These are phyloP conservation scores for Cytauxzoon felis DNA, from an alignment of 169 alveolate genomes.

Conservation along the genomic window DNA sequence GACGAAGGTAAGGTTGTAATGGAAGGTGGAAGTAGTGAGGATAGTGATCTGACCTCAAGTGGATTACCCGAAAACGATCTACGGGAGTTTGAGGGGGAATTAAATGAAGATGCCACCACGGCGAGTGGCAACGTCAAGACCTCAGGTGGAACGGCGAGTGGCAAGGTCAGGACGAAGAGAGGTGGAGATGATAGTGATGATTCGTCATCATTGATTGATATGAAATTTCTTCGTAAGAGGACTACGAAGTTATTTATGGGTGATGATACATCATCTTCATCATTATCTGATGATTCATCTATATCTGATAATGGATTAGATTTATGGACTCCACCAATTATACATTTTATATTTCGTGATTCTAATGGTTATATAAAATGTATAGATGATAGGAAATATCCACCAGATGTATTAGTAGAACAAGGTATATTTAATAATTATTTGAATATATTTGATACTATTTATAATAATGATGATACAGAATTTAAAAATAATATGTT, in stretches of 20 bases:
- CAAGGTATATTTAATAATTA: conserved; percentile 58
- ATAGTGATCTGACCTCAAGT: conserved; percentile 8
- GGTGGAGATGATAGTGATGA: too few relatives aligned
- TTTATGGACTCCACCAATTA: conserved; percentile 50
- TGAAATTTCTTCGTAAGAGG: not conserved
- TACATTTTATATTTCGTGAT: conserved; percentile 53
- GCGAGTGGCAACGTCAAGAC: too few relatives aligned
- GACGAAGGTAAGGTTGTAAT: not conserved
- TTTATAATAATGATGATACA: conserved; percentile 8
- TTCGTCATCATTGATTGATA: too few relatives aligned
- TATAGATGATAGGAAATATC: conserved; percentile 44
- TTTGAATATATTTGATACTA: conserved; percentile 31
- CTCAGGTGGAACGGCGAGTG: too few relatives aligned
- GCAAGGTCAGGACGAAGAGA: too few relatives aligned
- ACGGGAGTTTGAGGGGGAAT: too few relatives aligned
- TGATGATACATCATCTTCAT: not conserved
- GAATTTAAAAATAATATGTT: conserved; percentile 47
- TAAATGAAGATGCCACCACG: too few relatives aligned
- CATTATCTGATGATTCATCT: conserved; percentile 3
- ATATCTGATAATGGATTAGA: not conserved
- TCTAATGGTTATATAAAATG: conserved; percentile 48
- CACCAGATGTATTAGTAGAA: conserved; percentile 60
- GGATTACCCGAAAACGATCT: too few relatives aligned
- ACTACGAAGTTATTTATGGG: conserved; percentile 4
- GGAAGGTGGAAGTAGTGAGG: not conserved